phyloP scores from a whole-genome alignment of 768 basidiomycete species.

The Tylopilus vinaceipallidus region DNA sequence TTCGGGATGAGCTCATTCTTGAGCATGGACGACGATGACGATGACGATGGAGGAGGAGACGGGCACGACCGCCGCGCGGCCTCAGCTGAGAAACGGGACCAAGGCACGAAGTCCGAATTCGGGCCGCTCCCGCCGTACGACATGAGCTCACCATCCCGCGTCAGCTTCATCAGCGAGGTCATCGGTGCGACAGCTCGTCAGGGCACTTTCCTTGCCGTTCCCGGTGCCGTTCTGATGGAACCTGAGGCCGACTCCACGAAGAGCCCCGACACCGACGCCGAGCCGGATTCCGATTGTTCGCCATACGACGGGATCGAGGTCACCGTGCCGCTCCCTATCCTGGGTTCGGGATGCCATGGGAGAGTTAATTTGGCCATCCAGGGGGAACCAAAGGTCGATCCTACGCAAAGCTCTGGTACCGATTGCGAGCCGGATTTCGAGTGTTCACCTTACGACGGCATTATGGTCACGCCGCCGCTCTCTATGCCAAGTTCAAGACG shows the following conservation, averaged over 20 bases:
- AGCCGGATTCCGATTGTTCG: background rate
- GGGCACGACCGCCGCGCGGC: no score
- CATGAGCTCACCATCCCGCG: background rate
- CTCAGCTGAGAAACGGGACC: background rate
- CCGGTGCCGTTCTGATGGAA: background rate
- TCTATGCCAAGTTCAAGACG: conserved; percentile 8
- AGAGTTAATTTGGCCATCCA: no score
- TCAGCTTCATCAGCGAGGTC: conserved; percentile 11
- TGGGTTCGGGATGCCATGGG: no score
- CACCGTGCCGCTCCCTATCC: background rate
- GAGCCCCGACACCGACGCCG: background rate
- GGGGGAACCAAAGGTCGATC: no score
- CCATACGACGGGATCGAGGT: background rate
- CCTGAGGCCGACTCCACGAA: background rate
- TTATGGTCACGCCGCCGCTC: no score
- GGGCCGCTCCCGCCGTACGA: conserved; percentile 13
- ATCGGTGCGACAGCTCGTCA: conserved; percentile 14
- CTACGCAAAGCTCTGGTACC: no score
- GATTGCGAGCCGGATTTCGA: no score
- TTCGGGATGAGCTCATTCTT: conserved; percentile 15
- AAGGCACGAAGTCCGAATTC: background rate
- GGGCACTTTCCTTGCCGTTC: conserved; percentile 13
- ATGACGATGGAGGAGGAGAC: background rate
- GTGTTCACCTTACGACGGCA: no score
- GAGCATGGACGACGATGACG: conserved; percentile 8